Base-by-base conservation (phyloP, 352 stramenopile genomes). In the Pythium folliculosum region DNA sequence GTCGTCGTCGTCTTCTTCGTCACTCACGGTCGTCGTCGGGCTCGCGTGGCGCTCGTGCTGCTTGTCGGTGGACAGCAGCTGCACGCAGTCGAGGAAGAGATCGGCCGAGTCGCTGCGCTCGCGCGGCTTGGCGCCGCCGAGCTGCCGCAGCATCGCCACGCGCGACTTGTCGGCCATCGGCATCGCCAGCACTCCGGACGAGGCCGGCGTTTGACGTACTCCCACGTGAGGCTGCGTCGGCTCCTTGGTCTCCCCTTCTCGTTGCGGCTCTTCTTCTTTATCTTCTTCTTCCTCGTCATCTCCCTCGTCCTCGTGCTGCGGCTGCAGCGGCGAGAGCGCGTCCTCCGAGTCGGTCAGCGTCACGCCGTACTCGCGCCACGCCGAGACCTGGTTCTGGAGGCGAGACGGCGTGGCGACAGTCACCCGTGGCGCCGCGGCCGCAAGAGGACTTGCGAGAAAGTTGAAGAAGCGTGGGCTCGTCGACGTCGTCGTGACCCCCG, bases 41-140 rank as follows among this genome's bases (percentile, higher is more conserved):
- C 44, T 60, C 21, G 59, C 25, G 16, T 25, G 60, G 57, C 47
- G 40, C 5, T 51, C 56, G 1, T 66, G 57, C 1, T 38, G 52
- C 50, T 85, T 82, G 44, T 50, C 44, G 14, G 68, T 71, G 5
- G 84, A 89, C 25, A 92, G 73, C 67, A 91, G 71, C 49, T 92
- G 66, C 23, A 94, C 76, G 50, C 84, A 94, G 70, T 92, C 84
- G 21, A 94, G 73, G 64, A 94, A 94, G n/a, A 94, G 73, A 67
- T 94, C 84, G 30, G 80, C 82, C 45, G 83, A 92, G 67, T 94
- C 79, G 63, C 86, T 94, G 35, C 86, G 83, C 51, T 83, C 69
- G 0, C 81, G 79, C 23, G 67, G 22, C 27, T 66, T 69, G 49
- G 22, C 30, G 1, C 35, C 66, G 44, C 66, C 70, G 4, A 74